These are phyloP conservation scores for Phlebiopsis gigantea DNA, from an alignment of 768 basidiomycete species.

Conservation along the genomic window DNA sequence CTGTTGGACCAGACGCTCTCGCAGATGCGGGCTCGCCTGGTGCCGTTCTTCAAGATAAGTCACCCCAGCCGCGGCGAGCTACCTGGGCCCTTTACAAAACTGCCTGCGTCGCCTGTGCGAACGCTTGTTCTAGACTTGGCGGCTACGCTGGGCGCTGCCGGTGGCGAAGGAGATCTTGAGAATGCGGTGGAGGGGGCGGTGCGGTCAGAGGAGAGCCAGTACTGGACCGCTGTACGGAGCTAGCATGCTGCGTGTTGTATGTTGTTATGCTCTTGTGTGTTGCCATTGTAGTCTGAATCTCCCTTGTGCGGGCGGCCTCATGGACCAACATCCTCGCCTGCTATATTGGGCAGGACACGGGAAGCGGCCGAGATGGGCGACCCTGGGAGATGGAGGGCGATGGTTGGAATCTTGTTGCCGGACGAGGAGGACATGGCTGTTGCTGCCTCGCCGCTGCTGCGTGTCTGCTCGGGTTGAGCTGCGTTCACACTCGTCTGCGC, in stretches of 20 bases:
- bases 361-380: not conserved
- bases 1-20: constrained; percentile 35
- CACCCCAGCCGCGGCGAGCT: constrained; percentile 74
- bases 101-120: constrained; percentile 45
- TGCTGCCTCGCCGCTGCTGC: constrained; percentile 3
- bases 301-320: not conserved
- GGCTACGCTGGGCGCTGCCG: constrained; percentile 23
- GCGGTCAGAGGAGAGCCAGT: not conserved
- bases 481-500: constrained; percentile 6
- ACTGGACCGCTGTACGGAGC: constrained; percentile 7
- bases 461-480: not conserved
- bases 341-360: constrained; percentile 1
- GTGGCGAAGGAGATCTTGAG: constrained; percentile 1
- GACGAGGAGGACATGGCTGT: not conserved
- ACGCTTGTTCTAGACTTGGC: constrained; percentile 64
- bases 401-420: constrained; percentile 5
- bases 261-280: not conserved
- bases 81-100: constrained; percentile 70
- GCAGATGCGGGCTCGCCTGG: constrained; percentile 52
- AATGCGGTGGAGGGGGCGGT: constrained; percentile 1
- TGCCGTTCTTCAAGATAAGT: constrained; percentile 74
- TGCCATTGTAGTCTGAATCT: not conserved
- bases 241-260: not conserved
- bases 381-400: constrained; percentile 1
- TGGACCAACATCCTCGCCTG: not conserved